Base-by-base conservation (phyloP, 1,284 basidiomycete genomes). In the Cryptococcus sp. region DNA sequence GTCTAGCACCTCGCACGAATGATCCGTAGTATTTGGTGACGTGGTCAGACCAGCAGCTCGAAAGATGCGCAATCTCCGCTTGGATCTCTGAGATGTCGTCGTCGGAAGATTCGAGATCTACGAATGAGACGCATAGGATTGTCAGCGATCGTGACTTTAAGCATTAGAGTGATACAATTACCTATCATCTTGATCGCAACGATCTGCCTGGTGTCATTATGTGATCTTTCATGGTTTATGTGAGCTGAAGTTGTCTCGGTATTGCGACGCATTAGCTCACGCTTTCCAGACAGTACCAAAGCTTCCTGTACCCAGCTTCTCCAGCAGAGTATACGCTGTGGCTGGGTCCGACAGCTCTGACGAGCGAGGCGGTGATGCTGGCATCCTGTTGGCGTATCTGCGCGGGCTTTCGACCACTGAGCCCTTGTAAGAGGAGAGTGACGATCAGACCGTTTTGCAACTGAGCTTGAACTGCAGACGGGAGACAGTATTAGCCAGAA, bases 171-270 rank as follows among this genome's bases (percentile, higher is more conserved):
- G 13, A 39, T 45, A 17, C 1, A 39, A 85, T 65, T 68, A 90
- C 91, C 91, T 72, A 99, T 98, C 79, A 97, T 93, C 80, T 99
- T 99, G 76, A 99, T 93, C 50, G 95, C 95, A 23, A 99, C 96
- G 60, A 93, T 88, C 78, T 95, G 88, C 72, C 89, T 89, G 4
- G 91, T 90, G 59, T 92, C 89, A 73, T 92, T 91, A 80, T 99
- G 93, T 69, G 93, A 88, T 3, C 81, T 76, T 49, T 22, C 37
- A 22, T 10, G 26, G 5, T 20, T 4, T 8, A 29, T 59, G 40
- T 56, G 50, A 29, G 25, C 29, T 20, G 15, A 29, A 77, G 47
- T n/a, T 29, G 25, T 7, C 5, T 15, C 13, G 26, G 52, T n/a
- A 16, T 16, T 38, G 50, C 16, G 16, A 17, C n/a, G 16, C 5